Base-by-base conservation (phyloP, 176 grass and related monocot species). In the Poa annua region DNA sequence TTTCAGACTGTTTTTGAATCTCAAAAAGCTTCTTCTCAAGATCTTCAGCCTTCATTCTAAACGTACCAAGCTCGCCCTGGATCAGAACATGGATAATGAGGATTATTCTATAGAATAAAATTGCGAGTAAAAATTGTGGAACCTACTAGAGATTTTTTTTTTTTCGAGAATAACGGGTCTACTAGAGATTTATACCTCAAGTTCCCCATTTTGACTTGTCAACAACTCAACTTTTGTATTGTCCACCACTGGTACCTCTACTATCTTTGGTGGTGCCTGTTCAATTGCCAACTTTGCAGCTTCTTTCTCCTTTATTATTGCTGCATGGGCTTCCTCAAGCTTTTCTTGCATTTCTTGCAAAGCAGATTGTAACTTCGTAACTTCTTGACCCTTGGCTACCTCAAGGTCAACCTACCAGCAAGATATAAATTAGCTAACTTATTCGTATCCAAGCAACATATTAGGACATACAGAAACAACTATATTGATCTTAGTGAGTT, bases 211-310 rank as follows among this genome's bases (percentile, higher is more conserved):
- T 68, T 65, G 81, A 85, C 69, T 85, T 45, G 86, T 89, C 45
- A 97, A 65, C 76, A 86, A 56, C 51, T 93, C 88, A 66, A 97
- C 77, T 87, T 92, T 88, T 65, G 82, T 79, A 52, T 88, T 92
- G 74, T 97, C 95, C 36, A 92, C 80, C 55, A 94, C 84, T 6
- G 84, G 90, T 51, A 97, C 92, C 81, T 94, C 90, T 80, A 92
- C 86, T 69, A 97, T 97, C 60, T 91, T 90, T 76, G 95, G 90
- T 68, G 95, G 95, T 76, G 92, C 95, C 78, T 92, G 70, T 80
- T 91, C 90, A 48, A 92, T 94, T 70, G 92, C 95, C 69, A 94
- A 84, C 81, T 90, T 94, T 24, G 88, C 90, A 56, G 78, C 88
- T 78, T 97, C 92, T 84, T 91, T 90, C 86, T 94, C 95, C 70